These are phyloP conservation scores for Hemileccinum rubropunctum DNA, from an alignment of 768 basidiomycete genomes.

Conservation along the genomic window DNA sequence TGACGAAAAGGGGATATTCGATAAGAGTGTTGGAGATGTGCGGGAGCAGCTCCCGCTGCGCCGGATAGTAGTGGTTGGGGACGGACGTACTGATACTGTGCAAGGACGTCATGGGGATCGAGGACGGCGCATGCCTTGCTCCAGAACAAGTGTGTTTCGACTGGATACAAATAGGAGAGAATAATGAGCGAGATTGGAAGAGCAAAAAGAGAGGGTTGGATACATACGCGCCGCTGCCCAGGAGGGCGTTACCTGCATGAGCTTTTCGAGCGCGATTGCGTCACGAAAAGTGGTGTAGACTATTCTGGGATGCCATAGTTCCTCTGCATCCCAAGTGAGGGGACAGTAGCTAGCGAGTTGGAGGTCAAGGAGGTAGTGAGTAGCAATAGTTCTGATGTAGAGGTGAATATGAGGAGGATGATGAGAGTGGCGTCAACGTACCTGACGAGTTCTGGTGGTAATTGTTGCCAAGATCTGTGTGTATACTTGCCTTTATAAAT, in stretches of 20 bases:
- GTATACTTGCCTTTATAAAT: conserved; percentile 59
- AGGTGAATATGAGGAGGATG: conserved; percentile 6
- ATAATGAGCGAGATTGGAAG: conserved; percentile 10
- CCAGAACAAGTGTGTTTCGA: conserved; percentile 73
- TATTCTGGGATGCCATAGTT: conserved; percentile 60
- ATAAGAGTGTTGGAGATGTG: conserved; percentile 31
- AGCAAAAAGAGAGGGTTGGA: neutral
- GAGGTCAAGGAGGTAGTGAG: conserved; percentile 54
- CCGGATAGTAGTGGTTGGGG: conserved; percentile 32
- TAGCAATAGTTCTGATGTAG: conserved; percentile 31
- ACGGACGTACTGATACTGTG: conserved; percentile 46
- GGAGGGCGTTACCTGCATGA: conserved; percentile 61
- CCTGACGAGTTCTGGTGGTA: conserved; percentile 62
- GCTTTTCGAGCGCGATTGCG: conserved; percentile 53
- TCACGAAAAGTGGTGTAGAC: conserved; percentile 63
- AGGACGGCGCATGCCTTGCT: conserved; percentile 56
- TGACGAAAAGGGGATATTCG: conserved; percentile 55
- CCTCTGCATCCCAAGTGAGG: conserved; percentile 44
- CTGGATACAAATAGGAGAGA: conserved; percentile 30
- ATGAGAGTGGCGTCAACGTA: conserved; percentile 37
- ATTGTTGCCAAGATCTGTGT: conserved; percentile 57
- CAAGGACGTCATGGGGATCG: conserved; percentile 59
- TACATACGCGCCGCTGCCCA: conserved; percentile 62
- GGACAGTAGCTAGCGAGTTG: conserved; percentile 46
- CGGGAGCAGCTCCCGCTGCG: conserved; percentile 34